A percentile compares a stretch with the other conserved stretches of the same genome.
These are phyloP conservation scores for Lathyrus sativus DNA, from an alignment of 306 rosid species.

Conservation along the genomic window DNA sequence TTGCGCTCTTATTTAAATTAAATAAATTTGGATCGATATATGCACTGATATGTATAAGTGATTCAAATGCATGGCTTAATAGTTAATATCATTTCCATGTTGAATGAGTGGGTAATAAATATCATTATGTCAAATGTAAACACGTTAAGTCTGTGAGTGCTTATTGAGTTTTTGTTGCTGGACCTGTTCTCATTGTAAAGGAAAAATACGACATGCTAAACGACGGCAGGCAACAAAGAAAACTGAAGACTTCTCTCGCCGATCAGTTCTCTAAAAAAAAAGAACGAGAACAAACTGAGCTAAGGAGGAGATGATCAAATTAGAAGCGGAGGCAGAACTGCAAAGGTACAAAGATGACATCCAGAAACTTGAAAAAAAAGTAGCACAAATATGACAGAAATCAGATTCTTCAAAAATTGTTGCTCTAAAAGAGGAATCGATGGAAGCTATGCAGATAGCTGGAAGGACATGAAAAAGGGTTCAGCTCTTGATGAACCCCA, in stretches of 20 bases:
- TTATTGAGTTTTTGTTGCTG: constrained; percentile 43
- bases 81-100: constrained; percentile 19
- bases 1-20: constrained; percentile 11
- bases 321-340: constrained; percentile 69
- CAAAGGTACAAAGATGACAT: constrained; percentile 69
- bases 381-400: constrained; percentile 71
- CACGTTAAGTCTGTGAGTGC: constrained; percentile 36
- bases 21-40: constrained; percentile 14
- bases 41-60: not conserved
- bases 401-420: constrained; percentile 82
- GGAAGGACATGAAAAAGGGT: constrained; percentile 43
- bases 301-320: constrained; percentile 62
- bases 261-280: constrained; percentile 58
- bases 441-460: constrained; percentile 62
- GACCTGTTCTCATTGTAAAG: constrained; percentile 58
- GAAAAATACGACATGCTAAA: constrained; percentile 73
- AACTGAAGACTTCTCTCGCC: constrained; percentile 59
- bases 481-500: constrained; percentile 41
- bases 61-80: constrained; percentile 14
- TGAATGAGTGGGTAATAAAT: constrained; percentile 23
- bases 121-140: constrained; percentile 11
- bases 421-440: constrained; percentile 79
- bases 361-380: constrained; percentile 75
- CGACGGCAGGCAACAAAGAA: constrained; percentile 65
- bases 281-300: constrained; percentile 80